These are phyloP conservation scores for Clonostachys chloroleuca DNA, from an alignment of 2,329 filamentous ascomycete genomes.

Conservation along the genomic window DNA sequence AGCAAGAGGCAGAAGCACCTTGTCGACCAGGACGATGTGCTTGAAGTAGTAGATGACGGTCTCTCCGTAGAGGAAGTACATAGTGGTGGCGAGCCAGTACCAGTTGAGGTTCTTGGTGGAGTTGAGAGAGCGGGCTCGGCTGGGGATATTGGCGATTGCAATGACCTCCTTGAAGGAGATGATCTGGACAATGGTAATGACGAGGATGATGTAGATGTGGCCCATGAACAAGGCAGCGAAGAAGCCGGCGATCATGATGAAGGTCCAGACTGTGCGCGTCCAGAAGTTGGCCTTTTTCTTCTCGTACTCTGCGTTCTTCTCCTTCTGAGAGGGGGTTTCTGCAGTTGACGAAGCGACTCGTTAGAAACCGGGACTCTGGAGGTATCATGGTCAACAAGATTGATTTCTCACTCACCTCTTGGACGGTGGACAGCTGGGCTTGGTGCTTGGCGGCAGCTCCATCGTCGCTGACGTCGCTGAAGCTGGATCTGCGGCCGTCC, in stretches of 20 bases:
- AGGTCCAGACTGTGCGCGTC: slow-evolving; percentile 93
- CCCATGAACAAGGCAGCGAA: slow-evolving; percentile 91
- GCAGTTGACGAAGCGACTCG: neutral
- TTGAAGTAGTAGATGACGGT: slow-evolving; percentile 99
- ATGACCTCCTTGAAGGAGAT: slow-evolving; percentile 99
- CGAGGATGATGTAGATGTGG: slow-evolving; percentile 93
- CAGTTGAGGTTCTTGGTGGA: slow-evolving; percentile 97
- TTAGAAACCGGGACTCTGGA: neutral
- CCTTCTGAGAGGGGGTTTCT: slow-evolving; percentile 38
- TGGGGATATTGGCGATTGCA: slow-evolving; percentile 92
- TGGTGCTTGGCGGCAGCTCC: slow-evolving; percentile 23
- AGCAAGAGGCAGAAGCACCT: slow-evolving; percentile 84
- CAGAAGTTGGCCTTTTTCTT: slow-evolving; percentile 99
- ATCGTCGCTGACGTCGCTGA: slow-evolving; percentile 65
- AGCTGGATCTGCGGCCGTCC: slow-evolving; percentile 62
- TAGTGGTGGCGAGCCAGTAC: slow-evolving; percentile 98
- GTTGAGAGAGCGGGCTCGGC: slow-evolving; percentile 80
- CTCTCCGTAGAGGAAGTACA: slow-evolving; percentile 99
- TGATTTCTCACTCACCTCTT: slow-evolving; percentile 20
- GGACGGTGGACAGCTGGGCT: slow-evolving; percentile 22
- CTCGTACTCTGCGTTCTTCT: slow-evolving; percentile 68
- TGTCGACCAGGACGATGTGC: slow-evolving; percentile 93
- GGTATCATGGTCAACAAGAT: neutral
- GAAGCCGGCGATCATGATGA: slow-evolving; percentile 94
- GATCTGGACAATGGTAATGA: slow-evolving; percentile 92